A percentile compares a stretch with the other conserved stretches of the same genome.
phyloP scores from a whole-genome alignment of 805 yeast genomes.

The Yamadazyma laniorum region DNA sequence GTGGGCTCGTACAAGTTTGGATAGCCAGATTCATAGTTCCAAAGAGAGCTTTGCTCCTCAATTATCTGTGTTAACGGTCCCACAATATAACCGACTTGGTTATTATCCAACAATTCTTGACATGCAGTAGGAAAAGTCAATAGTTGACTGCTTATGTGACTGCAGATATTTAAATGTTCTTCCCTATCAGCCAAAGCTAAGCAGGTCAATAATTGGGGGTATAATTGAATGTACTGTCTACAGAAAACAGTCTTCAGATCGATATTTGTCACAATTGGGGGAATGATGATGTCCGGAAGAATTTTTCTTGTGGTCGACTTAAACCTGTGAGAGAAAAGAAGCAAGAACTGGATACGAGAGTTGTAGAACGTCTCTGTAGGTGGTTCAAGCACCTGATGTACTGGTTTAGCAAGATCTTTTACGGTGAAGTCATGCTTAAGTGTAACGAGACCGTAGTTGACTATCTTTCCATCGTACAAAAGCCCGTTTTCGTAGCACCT shows the following conservation, averaged over 20 bases:
- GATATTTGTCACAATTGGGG: slow-evolving; percentile 53
- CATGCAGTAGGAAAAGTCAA: slow-evolving; percentile 46
- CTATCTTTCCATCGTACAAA: slow-evolving; percentile 25
- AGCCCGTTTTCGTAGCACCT: slow-evolving; percentile 34
- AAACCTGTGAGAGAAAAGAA: slow-evolving; percentile 59
- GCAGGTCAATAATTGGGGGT: slow-evolving; percentile 48
- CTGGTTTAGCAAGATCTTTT: slow-evolving; percentile 17
- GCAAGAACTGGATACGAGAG: slow-evolving; percentile 57
- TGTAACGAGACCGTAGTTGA: slow-evolving; percentile 20
- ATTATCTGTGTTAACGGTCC: slow-evolving; percentile 47
- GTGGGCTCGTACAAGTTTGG: slow-evolving; percentile 26
- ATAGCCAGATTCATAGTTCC: slow-evolving; percentile 34
- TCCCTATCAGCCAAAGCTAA: slow-evolving; percentile 52
- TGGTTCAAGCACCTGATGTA: slow-evolving; percentile 15
- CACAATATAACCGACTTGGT: slow-evolving; percentile 42
- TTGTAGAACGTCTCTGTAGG: slow-evolving; percentile 13
- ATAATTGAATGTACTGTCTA: slow-evolving; percentile 52
- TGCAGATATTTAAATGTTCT: slow-evolving; percentile 37
- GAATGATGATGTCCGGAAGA: slow-evolving; percentile 49
- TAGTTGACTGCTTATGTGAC: slow-evolving; percentile 37
- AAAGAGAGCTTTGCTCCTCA: slow-evolving; percentile 36
- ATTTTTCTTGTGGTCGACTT: slow-evolving; percentile 49
- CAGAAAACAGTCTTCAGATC: slow-evolving; percentile 48
- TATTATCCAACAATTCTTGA: slow-evolving; percentile 38
- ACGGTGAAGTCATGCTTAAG: slow-evolving; percentile 15